Base-by-base conservation (phyloP, 108 stramenopile species). In the Nannochloropsis oceanica region DNA sequence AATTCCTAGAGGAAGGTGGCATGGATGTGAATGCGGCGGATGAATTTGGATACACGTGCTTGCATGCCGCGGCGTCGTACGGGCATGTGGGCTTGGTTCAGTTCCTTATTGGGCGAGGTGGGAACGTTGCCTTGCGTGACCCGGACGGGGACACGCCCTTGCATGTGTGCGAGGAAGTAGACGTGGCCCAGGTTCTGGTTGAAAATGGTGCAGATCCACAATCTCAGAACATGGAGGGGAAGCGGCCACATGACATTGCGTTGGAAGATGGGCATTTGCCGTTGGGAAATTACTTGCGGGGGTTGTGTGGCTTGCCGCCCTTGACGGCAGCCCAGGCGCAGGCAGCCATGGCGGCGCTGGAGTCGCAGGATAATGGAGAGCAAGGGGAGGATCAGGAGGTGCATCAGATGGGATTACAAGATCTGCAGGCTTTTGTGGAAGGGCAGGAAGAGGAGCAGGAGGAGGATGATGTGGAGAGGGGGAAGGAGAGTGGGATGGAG, bases 91-190 rank as follows among this genome's bases (percentile, higher is more conserved):
- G 43, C 8, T 20, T 83, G n/a, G 24, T 83, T 27, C n/a, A 27
- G 18, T 83, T 27, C 9, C 42, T 83, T 26, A 20, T 83, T 20
- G 83, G 34, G 83, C 83, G 44, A 27, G 83, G 83, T 42, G 83
- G 25, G 24, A 42, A 83, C 42, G 44, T 83, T 20, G 42, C 27
- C 34, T 43, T 83, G n/a, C 83, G 83, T 42, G 83, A 83, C 44
- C n/a, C 25, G 12, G 83, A 83, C 42, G 83, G 83, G n/a, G 83
- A 83, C 83, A 83, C 83, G 24, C 83, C 83, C 24, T 42, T 83
- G 13, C 83, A 83, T 13, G 34, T 42, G 13, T 80, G 80, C 26
- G 80, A 80, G 13, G 26, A 25, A 22, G 80, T 26, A 8, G 80
- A 22, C 26, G 80, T 25, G 13, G 80, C 80, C 13, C 25, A 26